Conservation (phyloP, 306 rosid species). For the Gynostemma pentaphyllum region DNA sequence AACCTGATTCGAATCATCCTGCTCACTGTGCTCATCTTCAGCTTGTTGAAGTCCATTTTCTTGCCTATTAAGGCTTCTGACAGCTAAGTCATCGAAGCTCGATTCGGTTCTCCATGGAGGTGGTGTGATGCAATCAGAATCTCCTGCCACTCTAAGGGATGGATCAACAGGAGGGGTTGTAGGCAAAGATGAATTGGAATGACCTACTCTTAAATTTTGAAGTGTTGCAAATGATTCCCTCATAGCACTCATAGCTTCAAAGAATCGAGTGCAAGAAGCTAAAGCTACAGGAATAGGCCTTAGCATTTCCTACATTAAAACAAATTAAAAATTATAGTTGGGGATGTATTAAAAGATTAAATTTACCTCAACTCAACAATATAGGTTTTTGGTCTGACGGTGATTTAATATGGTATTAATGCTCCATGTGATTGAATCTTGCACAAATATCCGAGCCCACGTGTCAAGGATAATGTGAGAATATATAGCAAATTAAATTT, state of each 20-base stretch:
- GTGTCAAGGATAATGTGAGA: too few species aligned
- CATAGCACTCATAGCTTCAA: constrained; percentile 98
- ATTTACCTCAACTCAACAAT: too few species aligned
- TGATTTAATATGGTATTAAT: too few species aligned
- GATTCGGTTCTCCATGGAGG: constrained; percentile 61
- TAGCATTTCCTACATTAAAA: constrained; percentile 67
- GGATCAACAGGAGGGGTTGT: constrained; percentile 48
- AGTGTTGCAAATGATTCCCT: constrained; percentile 89
- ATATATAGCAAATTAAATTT: too few species aligned
- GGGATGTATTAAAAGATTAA: too few species aligned
- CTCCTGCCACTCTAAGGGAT: constrained; percentile 38
- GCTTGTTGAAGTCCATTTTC: constrained; percentile 8
- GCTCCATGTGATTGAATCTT: too few species aligned
- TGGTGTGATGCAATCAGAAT: constrained; percentile 50
- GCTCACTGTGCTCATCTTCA: constrained; percentile 23
- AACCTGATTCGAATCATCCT: constrained; percentile 9
- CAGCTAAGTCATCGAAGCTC: constrained; percentile 45
- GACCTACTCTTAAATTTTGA: constrained; percentile 71
- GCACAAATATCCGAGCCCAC: too few species aligned
- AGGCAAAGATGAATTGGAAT: constrained; percentile 30
- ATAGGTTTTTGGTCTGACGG: too few species aligned
- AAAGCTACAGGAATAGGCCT: constrained; percentile 92
- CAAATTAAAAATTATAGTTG: background rate
- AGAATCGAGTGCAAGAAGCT: constrained; percentile 88
- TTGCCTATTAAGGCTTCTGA: constrained; percentile 35